These are phyloP conservation scores for Yarrowia porcina DNA, from an alignment of 805 yeast species.

Conservation along the genomic window DNA sequence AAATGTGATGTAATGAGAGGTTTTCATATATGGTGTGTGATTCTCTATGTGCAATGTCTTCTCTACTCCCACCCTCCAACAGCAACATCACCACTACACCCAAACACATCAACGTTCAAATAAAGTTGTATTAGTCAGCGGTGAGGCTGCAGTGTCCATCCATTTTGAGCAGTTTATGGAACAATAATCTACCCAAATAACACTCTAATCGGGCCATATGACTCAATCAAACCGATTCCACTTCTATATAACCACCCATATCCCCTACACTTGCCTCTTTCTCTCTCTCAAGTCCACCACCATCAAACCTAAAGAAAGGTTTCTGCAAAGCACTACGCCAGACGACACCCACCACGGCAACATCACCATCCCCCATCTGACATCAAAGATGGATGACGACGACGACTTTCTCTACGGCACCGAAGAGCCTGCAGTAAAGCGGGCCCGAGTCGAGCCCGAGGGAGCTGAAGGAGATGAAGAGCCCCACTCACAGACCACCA, in stretches of 20 bases:
- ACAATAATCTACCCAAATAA: too few relatives aligned
- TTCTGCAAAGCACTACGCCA: constrained; percentile 23
- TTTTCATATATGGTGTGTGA: too few relatives aligned
- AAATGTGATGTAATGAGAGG: too few relatives aligned
- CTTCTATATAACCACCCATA: not conserved
- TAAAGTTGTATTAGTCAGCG: constrained; percentile 2
- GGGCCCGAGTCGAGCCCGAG: constrained; percentile 25
- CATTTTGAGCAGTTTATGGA: too few relatives aligned
- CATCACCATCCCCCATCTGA: constrained; percentile 3
- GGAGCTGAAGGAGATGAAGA: constrained; percentile 32
- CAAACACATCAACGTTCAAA: too few relatives aligned
- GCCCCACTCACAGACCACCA: constrained; percentile 31
- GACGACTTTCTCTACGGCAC: constrained; percentile 28
- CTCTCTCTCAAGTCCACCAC: not conserved
- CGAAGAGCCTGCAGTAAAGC: constrained; percentile 22
- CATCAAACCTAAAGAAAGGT: constrained; percentile 15
- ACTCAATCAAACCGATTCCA: not conserved
- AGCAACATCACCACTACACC: not conserved
- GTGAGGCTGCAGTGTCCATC: too few relatives aligned
- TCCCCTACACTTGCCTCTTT: not conserved
- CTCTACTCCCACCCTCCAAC: too few relatives aligned
- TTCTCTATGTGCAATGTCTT: too few relatives aligned
- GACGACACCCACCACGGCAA: constrained; percentile 11
- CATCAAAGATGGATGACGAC: constrained; percentile 27
- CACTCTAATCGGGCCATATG: too few relatives aligned